A percentile compares a stretch with the other conserved stretches of the same genome.
phyloP scores from a whole-genome alignment of 2,329 filamentous ascomycete species.

The Sporothrix inflata region DNA sequence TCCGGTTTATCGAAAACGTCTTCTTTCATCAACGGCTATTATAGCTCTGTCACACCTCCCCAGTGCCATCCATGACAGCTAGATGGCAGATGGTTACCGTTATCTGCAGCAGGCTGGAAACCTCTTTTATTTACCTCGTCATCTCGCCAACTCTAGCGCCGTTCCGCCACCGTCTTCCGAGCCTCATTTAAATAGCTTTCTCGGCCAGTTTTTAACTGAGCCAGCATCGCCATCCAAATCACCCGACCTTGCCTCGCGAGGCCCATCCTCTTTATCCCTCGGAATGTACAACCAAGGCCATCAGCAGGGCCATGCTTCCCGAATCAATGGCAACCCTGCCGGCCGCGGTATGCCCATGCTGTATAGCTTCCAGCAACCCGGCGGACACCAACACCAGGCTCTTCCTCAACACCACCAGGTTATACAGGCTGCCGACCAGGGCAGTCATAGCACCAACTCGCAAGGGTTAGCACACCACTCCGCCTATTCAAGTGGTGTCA shows the following conservation, averaged over 20 bases:
- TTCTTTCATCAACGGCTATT: not conserved
- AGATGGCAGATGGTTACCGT: slow-evolving; percentile 72
- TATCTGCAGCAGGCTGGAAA: slow-evolving; percentile 63
- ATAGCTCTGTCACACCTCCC: not conserved
- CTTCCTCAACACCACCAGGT: slow-evolving; percentile 66
- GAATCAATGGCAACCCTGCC: slow-evolving; percentile 71
- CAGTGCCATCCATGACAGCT: slow-evolving; percentile 46
- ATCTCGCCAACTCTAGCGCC: slow-evolving; percentile 49
- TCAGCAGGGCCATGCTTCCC: slow-evolving; percentile 73
- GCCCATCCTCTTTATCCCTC: slow-evolving; percentile 40
- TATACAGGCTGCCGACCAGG: slow-evolving; percentile 60
- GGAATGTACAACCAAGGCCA: slow-evolving; percentile 76
- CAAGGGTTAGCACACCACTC: slow-evolving; percentile 62
- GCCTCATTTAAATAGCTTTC: slow-evolving; percentile 41
- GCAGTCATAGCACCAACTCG: slow-evolving; percentile 57
- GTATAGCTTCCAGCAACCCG: slow-evolving; percentile 70
- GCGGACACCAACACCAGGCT: slow-evolving; percentile 64
- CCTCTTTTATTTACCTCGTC: slow-evolving; percentile 60
- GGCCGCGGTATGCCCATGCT: slow-evolving; percentile 65
- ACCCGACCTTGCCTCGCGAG: slow-evolving; percentile 39
- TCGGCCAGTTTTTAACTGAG: slow-evolving; percentile 42
- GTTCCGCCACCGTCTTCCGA: slow-evolving; percentile 38
- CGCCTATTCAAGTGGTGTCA: slow-evolving; percentile 56
- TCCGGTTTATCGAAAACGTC: not conserved
- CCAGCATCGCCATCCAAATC: slow-evolving; percentile 39